phyloP scores from a whole-genome alignment of 768 basidiomycete species.

The Boletus vermiculosoides region DNA sequence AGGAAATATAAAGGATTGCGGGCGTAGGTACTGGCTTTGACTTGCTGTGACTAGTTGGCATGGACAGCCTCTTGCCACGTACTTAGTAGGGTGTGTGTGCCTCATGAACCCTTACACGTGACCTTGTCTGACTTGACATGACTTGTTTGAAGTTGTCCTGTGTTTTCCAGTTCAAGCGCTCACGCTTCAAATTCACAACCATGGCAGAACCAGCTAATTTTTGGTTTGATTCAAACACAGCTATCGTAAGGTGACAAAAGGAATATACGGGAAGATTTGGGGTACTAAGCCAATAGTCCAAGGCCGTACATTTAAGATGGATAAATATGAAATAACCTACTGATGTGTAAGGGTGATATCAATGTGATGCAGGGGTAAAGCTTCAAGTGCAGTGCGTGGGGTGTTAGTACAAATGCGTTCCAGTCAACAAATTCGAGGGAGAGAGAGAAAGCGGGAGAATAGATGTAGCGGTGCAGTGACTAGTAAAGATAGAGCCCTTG shows the following conservation, averaged over 20 bases:
- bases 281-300: not conserved
- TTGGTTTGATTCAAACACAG: not conserved
- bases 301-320: not conserved
- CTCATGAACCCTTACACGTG: constrained; percentile 8
- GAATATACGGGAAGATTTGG: not conserved
- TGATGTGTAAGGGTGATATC: not conserved
- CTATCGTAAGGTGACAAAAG: not conserved
- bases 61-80: constrained; percentile 2
- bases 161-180: no score
- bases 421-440: no score
- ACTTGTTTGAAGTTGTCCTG: not conserved
- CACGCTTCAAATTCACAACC: not conserved
- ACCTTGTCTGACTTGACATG: not conserved
- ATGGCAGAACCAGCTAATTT: not conserved
- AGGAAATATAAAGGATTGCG: constrained; percentile 1
- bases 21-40: not conserved
- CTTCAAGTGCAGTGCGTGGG: not conserved
- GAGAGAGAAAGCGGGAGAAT: not conserved
- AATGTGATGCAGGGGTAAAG: no score
- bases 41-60: not conserved
- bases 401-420: not conserved
- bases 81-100: not conserved
- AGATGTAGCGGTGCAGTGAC: not conserved
- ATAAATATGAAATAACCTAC: not conserved
- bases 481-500: not conserved